phyloP scores from a whole-genome alignment of 371 early-diverging fungal species.

The Basidiobolus meristosporus region DNA sequence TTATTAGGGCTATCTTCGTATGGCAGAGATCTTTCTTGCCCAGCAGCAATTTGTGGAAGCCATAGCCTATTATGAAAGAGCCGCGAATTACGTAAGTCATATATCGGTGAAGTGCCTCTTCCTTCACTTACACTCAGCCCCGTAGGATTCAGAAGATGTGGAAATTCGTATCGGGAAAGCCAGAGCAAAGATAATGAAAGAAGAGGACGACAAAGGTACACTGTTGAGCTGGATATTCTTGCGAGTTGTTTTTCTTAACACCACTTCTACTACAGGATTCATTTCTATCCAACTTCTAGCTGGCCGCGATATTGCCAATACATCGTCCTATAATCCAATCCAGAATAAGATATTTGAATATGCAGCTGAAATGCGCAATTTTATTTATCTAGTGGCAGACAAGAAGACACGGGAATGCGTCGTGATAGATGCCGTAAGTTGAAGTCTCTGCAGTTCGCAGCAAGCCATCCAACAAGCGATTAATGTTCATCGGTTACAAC shows the following conservation, averaged over 20 bases:
- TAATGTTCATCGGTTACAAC: too few relatives aligned
- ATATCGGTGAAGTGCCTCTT: too few relatives aligned
- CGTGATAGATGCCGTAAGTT: constrained; percentile 43
- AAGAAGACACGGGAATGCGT: constrained; percentile 36
- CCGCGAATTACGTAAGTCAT: too few relatives aligned
- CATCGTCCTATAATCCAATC: constrained; percentile 32
- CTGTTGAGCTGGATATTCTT: too few relatives aligned
- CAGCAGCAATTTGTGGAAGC: constrained; percentile 21
- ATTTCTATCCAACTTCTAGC: constrained; percentile 43
- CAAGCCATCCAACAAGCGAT: too few relatives aligned
- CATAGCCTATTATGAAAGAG: background rate
- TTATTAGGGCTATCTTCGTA: too few relatives aligned
- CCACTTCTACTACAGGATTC: too few relatives aligned
- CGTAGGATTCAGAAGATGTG: too few relatives aligned
- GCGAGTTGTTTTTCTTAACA: too few relatives aligned
- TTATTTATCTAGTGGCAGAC: constrained; percentile 58
- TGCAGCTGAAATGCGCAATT: constrained; percentile 67
- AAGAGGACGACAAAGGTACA: too few relatives aligned
- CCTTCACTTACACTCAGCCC: too few relatives aligned
- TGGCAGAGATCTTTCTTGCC: constrained; percentile 39
- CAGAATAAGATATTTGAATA: constrained; percentile 51
- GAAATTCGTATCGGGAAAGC: constrained; percentile 23
- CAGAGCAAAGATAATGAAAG: constrained; percentile 26
- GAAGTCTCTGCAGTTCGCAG: too few relatives aligned
- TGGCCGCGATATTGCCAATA: constrained; percentile 43